Conservation (phyloP, 2,329 filamentous ascomycete species). For the Aspergillus quadricinctus region DNA sequence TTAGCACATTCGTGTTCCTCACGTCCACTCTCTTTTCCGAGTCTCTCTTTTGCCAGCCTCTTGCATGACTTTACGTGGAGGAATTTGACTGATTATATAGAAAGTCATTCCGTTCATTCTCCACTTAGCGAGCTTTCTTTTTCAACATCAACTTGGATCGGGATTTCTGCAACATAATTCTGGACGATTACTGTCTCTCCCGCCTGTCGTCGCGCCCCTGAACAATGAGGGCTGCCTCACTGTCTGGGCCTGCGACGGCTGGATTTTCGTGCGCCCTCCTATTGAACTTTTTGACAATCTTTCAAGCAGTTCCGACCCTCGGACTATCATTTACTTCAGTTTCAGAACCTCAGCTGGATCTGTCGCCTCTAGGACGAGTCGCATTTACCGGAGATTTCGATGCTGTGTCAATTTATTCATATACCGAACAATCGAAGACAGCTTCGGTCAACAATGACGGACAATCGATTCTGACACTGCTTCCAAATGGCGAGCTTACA, state of each 20-base stretch:
- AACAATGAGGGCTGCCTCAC: constrained; percentile 44
- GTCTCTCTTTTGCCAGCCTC: constrained; percentile 8
- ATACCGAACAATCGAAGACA: constrained; percentile 67
- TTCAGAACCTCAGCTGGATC: constrained; percentile 54
- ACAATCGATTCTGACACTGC: constrained; percentile 71
- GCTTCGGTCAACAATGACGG: constrained; percentile 66
- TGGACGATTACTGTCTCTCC: constrained; percentile 9
- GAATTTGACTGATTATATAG: constrained; percentile 1
- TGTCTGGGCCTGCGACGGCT: constrained; percentile 43
- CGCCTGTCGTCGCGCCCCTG: constrained; percentile 36
- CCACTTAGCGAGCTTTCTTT: constrained; percentile 9
- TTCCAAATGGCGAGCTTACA: constrained; percentile 81
- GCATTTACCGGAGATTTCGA: constrained; percentile 86
- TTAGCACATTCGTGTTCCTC: background rate
- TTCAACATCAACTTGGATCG: constrained; percentile 11
- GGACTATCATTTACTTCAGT: constrained; percentile 36
- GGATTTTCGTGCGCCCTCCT: constrained; percentile 30
- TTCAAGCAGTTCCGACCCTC: constrained; percentile 20
- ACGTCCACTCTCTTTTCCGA: constrained; percentile 2
- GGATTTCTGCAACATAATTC: constrained; percentile 7
- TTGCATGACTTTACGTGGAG: constrained; percentile 7
- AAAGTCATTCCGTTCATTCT: background rate
- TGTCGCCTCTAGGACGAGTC: constrained; percentile 73
- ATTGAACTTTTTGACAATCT: constrained; percentile 18
- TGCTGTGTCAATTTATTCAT: constrained; percentile 86